Evolutionary conservation across 805 yeast genomes (phyloP), one percentile per base, ranked within the genome.

Genomic region (Helenozyma rhizophorensis): DNA sequence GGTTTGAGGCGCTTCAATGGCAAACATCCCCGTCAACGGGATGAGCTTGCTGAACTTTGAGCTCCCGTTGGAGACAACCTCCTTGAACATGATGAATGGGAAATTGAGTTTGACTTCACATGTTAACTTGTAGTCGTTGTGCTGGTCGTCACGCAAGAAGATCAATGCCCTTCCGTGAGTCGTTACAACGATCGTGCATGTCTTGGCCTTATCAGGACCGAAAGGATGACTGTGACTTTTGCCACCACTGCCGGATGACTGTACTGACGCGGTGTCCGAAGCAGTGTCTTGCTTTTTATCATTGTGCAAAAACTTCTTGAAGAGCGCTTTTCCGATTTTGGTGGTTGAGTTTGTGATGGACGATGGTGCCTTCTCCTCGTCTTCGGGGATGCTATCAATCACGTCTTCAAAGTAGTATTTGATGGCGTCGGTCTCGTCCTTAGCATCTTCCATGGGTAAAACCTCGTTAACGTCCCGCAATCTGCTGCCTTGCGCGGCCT

Each of bases 151-250:
- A 21, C 70, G 56, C 43, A 60, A 56, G 39, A 83, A 75, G 1
- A 82, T 49, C 37, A 83, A 54, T 1, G 74, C 76, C 29, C 89
- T 62, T 1, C 88, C 90, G 49, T 70, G 70, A 1, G 76, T 65
- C 2, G 89, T 83, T 0, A 80, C 60, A 10, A 82, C 43, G 37
- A 80, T 45, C 1, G 80, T 69, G 41, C 84, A 70, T 8, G 66
- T 62, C 34, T 65, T 54, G 32, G 62, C 61, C 27, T 60, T 68
- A 6, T 67, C 73, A 23, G 60, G 42, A 29, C 43, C 34, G 11
- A 24, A 28, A 3, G 27, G 18, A 13, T 25, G 36, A n/a, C 33
- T 37, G 2, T 26, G 27, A 9, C 33, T 37, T 2, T 22, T 25
- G 3, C 30, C 28, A 13, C 32, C 35, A 2, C 30, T 26, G 13